Base-by-base conservation (phyloP, 495 filamentous ascomycete species). In the Astrothelium macrocarpum region DNA sequence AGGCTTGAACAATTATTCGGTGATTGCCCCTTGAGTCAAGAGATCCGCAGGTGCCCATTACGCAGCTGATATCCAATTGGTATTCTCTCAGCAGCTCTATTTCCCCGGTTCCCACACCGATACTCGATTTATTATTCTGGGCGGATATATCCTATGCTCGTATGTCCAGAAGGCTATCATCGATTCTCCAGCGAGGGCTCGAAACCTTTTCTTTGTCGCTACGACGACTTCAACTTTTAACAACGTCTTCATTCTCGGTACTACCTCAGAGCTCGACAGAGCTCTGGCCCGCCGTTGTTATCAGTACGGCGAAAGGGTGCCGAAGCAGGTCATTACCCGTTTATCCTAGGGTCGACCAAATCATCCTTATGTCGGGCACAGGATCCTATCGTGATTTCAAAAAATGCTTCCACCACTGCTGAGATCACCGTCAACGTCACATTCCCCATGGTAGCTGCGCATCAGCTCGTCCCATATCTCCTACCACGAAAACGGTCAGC, bases 341-440 rank as follows among this genome's bases (percentile, higher is more conserved):
- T 74, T 67, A n/a, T 62, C 76, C 72, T n/a, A 49, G 59, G 34
- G 65, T 79, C 32, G 76, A 79, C 65, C 71, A 70, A 29, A 64
- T 78, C 49, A 65, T 76, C 23, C 60, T 76, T 62, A 71, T 68
- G 2, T 70, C 71, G 26, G 76, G 76, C 4, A 72, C 70, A 45
- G 71, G 73, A 59, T 61, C 65, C 29, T 56, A 32, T 20, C 70
- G 67, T 53, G 61, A 62, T 34, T 67, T 74, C 46, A 68, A 65
- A 12, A 64, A 77, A 36, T 62, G n/a, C 65, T 5, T 62, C 64
- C 10, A 66, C 67, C 4, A 14, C 34, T 23, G 23, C 32, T 16
- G 72, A 74, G 60, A 58, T 72, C 63, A 66, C 59, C 63, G 70
- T 69, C 9, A 76, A 74, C 64, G 59, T 75, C 32, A 77, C 74